These are phyloP conservation scores for Metarhizium guizhouense DNA, from an alignment of 2,329 filamentous ascomycete genomes.

Conservation along the genomic window DNA sequence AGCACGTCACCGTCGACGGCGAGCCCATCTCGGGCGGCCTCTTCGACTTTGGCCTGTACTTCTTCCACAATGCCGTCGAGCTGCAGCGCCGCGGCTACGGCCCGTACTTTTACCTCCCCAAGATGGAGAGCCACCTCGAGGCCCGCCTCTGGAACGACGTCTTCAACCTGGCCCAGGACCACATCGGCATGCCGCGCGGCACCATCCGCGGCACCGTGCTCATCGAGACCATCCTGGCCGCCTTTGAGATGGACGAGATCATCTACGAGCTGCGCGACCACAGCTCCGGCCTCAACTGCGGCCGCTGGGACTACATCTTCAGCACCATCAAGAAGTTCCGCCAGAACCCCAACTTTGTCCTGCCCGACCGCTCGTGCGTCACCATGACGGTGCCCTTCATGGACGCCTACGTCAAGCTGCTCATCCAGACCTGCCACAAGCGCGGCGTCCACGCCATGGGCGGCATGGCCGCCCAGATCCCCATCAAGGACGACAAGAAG, in stretches of 20 bases:
- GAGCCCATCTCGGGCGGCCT: slow-evolving; percentile 87
- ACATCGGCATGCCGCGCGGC: slow-evolving; percentile 77
- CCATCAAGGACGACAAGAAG: slow-evolving; percentile 86
- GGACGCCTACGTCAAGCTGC: slow-evolving; percentile 88
- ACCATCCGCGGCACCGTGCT: slow-evolving; percentile 92
- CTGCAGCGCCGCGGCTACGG: slow-evolving; percentile 74
- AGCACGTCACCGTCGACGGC: slow-evolving; percentile 92
- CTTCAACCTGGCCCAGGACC: slow-evolving; percentile 94
- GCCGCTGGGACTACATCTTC: slow-evolving; percentile 99
- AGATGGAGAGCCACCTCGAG: slow-evolving; percentile 97
- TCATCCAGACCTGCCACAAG: slow-evolving; percentile 97
- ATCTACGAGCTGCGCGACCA: slow-evolving; percentile 98
- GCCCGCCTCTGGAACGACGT: slow-evolving; percentile 96
- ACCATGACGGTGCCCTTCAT: slow-evolving; percentile 99
- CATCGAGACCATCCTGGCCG: slow-evolving; percentile 95
- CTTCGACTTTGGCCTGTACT: slow-evolving; percentile 98
- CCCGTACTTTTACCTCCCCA: slow-evolving; percentile 96
- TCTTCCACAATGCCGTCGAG: slow-evolving; percentile 96
- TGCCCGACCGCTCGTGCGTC: slow-evolving; percentile 82
- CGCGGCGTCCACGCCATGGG: slow-evolving; percentile 98
- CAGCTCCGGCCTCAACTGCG: slow-evolving; percentile 93
- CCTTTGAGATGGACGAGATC: slow-evolving; percentile 99
- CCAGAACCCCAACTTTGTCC: slow-evolving; percentile 83
- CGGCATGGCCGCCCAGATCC: slow-evolving; percentile 97
- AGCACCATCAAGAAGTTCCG: slow-evolving; percentile 99